A percentile compares a stretch with the other conserved stretches of the same genome.
phyloP scores from a whole-genome alignment of 169 alveolate species.

The Plasmodium knowlesi region DNA sequence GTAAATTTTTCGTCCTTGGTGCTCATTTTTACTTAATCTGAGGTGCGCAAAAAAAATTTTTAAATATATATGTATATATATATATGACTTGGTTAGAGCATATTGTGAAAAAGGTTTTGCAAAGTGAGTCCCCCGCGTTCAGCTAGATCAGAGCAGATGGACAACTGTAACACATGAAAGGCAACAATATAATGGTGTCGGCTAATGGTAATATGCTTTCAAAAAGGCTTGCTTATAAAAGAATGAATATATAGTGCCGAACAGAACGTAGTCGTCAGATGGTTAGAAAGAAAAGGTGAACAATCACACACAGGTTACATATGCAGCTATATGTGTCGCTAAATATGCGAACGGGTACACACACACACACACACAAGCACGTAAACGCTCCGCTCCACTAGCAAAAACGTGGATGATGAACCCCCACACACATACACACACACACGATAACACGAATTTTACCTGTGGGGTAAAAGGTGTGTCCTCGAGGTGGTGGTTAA shows the following conservation, averaged over 20 bases:
- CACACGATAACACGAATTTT: background rate
- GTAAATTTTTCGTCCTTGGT: constrained; percentile 71
- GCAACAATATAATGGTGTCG: background rate
- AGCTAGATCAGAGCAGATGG: background rate
- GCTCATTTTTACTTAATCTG: constrained; percentile 63
- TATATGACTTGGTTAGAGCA: background rate
- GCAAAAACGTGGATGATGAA: background rate
- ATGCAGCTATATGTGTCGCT: background rate
- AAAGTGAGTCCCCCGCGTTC: background rate
- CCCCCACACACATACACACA: background rate
- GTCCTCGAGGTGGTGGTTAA: background rate
- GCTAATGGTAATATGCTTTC: background rate
- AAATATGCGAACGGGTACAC: background rate
- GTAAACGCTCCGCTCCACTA: background rate
- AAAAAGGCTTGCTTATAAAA: background rate
- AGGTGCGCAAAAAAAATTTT: background rate
- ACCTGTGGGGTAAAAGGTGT: background rate
- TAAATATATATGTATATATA: no score
- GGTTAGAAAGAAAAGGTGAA: background rate
- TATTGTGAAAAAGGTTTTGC: background rate
- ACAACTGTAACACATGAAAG: background rate
- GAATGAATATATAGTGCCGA: background rate
- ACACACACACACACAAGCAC: background rate
- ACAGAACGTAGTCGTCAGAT: background rate
- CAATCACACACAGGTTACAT: no score